Evolutionary conservation across 371 early-diverging fungal species (phyloP).

Genomic region (Zychaea mexicana): DNA sequence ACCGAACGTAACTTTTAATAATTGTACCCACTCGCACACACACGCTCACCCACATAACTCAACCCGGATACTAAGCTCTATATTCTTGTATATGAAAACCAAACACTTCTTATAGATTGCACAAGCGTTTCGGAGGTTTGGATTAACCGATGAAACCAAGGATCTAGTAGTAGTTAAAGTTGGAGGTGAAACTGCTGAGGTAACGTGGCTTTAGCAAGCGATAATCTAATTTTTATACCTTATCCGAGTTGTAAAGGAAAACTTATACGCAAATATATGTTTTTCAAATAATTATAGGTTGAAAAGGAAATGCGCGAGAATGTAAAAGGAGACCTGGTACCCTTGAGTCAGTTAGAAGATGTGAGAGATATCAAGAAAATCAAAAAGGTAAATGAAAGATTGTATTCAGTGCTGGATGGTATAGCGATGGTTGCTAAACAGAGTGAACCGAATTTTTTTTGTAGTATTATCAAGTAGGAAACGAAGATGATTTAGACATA

Average conservation of each 20-base stretch:
- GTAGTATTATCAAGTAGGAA: constrained; percentile 36
- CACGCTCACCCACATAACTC: too few species aligned
- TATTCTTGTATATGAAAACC: neutral
- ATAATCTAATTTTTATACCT: too few species aligned
- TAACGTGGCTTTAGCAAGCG: constrained; percentile 14
- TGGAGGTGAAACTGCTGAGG: constrained; percentile 46
- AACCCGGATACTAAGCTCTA: too few species aligned
- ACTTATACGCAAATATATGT: neutral
- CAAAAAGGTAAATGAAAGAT: constrained; percentile 48
- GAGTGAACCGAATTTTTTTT: too few species aligned
- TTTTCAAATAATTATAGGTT: constrained; percentile 18
- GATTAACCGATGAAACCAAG: constrained; percentile 47
- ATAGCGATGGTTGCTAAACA: too few species aligned
- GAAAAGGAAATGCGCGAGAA: constrained; percentile 31
- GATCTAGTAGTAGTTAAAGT: constrained; percentile 53
- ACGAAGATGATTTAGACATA: constrained; percentile 12
- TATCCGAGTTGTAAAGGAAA: too few species aligned
- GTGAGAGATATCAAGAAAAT: constrained; percentile 31
- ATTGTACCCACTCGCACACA: too few species aligned
- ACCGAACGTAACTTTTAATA: constrained; percentile 41
- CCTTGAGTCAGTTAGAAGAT: constrained; percentile 27
- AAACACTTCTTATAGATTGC: constrained; percentile 39
- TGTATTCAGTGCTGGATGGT: too few species aligned
- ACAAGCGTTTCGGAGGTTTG: constrained; percentile 56
- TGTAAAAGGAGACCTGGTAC: constrained; percentile 42